A percentile compares a stretch with the other conserved stretches of the same genome.
Conservation (phyloP, 2,329 filamentous ascomycete species). For the Hirsutella thompsonii region DNA sequence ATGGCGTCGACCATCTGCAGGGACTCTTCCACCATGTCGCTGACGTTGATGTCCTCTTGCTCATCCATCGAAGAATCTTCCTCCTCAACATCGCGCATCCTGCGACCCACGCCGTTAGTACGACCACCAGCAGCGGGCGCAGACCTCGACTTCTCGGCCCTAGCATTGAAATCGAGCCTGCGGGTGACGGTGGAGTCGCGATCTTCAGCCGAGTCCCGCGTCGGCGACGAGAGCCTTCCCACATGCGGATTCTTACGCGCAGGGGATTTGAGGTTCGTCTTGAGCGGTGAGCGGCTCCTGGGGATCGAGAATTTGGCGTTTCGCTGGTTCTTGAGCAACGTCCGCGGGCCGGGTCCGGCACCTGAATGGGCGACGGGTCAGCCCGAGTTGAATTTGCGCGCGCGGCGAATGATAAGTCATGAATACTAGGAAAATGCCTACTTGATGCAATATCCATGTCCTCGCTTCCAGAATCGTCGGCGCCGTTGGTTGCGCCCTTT, state of each 20-base stretch:
- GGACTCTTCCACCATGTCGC: slow-evolving; percentile 26
- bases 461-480: slow-evolving; percentile 22
- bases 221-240: slow-evolving; percentile 37
- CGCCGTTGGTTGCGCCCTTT: slow-evolving; percentile 26
- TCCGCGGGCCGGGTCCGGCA: slow-evolving; percentile 39
- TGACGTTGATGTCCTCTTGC: slow-evolving; percentile 14
- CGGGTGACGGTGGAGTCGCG: slow-evolving; percentile 33
- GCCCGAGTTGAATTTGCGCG: background rate
- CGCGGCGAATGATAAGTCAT: background rate
- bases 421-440: slow-evolving; percentile 13
- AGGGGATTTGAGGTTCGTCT: slow-evolving; percentile 47
- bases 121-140: slow-evolving; percentile 3
- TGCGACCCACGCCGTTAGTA: slow-evolving; percentile 18
- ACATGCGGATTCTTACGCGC: slow-evolving; percentile 48
- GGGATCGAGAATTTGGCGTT: slow-evolving; percentile 34
- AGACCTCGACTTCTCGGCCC: slow-evolving; percentile 3
- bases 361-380: slow-evolving; percentile 19
- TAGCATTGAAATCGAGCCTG: slow-evolving; percentile 36
- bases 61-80: slow-evolving; percentile 11
- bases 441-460: slow-evolving; percentile 41
- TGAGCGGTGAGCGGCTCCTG: slow-evolving; percentile 45
- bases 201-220: slow-evolving; percentile 23
- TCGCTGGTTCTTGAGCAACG: slow-evolving; percentile 37
- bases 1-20: slow-evolving; percentile 26
- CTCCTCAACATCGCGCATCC: slow-evolving; percentile 14